These are phyloP conservation scores for Lasiosphaeriaceae sp. DNA, from an alignment of 495 filamentous ascomycete genomes.

Conservation along the genomic window DNA sequence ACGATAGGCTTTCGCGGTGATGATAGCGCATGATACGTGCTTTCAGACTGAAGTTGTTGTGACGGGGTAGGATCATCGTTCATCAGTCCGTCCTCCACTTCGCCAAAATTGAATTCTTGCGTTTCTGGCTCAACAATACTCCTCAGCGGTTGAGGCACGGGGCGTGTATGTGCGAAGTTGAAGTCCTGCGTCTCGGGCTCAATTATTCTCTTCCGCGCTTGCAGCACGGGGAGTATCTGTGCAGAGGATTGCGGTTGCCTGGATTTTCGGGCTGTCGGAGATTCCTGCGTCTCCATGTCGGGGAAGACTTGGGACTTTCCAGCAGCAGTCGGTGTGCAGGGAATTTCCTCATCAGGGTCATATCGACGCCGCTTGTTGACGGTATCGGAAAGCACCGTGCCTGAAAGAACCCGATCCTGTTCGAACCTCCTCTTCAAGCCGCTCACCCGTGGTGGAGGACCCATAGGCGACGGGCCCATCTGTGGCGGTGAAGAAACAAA, in stretches of 20 bases:
- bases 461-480: slow-evolving; percentile 9
- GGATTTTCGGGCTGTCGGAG: no score
- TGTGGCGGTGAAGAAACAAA: slow-evolving; percentile 29
- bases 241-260: slow-evolving; percentile 2
- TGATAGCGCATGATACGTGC: neutral
- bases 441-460: no score
- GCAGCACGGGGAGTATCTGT: neutral
- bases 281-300: neutral
- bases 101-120: slow-evolving; percentile 30
- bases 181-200: slow-evolving; percentile 45
- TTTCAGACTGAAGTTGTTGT: neutral
- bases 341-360: slow-evolving; percentile 10
- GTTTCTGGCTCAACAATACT: slow-evolving; percentile 40
- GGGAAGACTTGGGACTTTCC: neutral
- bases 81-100: neutral
- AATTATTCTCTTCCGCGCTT: neutral
- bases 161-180: neutral
- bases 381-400: neutral
- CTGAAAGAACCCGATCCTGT: neutral
- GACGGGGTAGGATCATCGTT: slow-evolving; percentile 1
- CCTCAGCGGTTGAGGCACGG: neutral
- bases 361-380: slow-evolving; percentile 13
- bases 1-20: neutral
- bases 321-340: neutral
- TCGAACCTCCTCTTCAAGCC: neutral